Evolutionary conservation across 768 basidiomycete genomes (phyloP).

Genomic region (Psilocybe cyanescens): DNA sequence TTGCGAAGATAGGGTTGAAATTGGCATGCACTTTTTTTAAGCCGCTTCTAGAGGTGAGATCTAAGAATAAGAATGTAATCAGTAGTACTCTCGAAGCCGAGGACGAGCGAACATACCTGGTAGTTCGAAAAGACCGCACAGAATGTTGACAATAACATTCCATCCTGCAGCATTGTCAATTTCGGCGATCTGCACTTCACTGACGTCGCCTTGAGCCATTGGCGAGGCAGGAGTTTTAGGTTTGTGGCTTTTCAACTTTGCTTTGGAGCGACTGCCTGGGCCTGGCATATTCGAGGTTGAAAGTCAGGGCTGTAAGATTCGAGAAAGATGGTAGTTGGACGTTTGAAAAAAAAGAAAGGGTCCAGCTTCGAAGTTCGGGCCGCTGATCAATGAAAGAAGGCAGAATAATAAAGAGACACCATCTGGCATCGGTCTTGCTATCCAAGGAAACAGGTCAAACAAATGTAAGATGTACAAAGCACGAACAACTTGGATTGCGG

Average conservation of each 20-base stretch:
- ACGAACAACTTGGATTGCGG: too few relatives aligned
- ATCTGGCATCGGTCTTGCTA: too few relatives aligned
- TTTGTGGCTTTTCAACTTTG: conserved; percentile 15
- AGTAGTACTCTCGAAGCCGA: not conserved
- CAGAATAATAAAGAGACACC: too few relatives aligned
- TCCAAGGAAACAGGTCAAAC: too few relatives aligned
- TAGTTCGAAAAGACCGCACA: conserved; percentile 55
- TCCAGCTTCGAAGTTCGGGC: too few relatives aligned
- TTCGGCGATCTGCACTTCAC: conserved; percentile 39
- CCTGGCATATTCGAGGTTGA: conserved; percentile 18
- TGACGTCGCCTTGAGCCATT: not conserved
- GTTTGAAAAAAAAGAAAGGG: too few relatives aligned
- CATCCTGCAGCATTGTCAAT: conserved; percentile 55
- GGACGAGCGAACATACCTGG: conserved; percentile 44
- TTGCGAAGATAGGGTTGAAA: conserved; percentile 54
- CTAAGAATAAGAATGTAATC: conserved; percentile 31
- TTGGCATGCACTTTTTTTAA: conserved; percentile 65
- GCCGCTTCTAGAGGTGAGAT: conserved; percentile 57
- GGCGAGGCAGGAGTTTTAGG: conserved; percentile 9
- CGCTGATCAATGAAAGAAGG: too few relatives aligned
- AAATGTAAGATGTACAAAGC: too few relatives aligned
- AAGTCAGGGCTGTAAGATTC: too few relatives aligned
- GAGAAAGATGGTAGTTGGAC: too few relatives aligned
- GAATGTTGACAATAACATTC: conserved; percentile 45
- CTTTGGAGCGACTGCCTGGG: conserved; percentile 16